A percentile compares a stretch with the other conserved stretches of the same genome.
Evolutionary conservation across 176 grass and related monocot species (phyloP).

Genomic region (Triticum timopheevii): DNA sequence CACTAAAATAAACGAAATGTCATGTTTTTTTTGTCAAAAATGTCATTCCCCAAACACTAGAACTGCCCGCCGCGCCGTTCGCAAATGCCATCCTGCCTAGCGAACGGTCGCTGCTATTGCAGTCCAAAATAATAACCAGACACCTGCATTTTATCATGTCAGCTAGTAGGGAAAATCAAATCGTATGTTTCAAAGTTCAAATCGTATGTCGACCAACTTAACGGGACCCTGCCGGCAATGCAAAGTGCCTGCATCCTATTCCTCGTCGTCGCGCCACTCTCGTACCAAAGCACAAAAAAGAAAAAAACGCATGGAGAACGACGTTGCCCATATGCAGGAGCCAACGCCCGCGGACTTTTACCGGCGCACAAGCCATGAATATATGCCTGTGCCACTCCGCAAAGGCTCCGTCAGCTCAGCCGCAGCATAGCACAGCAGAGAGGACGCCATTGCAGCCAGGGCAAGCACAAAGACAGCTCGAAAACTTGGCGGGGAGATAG

Average conservation of each 20-base stretch:
- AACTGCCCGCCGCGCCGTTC: too few species aligned
- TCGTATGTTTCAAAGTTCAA: too few species aligned
- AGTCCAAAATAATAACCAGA: too few species aligned
- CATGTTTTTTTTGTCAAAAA: too few species aligned
- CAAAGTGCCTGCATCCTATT: background rate
- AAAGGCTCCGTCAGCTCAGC: constrained; percentile 18
- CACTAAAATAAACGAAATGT: too few species aligned
- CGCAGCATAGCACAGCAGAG: background rate
- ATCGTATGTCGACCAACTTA: too few species aligned
- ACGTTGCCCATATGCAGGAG: background rate
- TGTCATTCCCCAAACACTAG: too few species aligned
- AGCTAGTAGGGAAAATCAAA: too few species aligned
- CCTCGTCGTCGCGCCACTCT: background rate
- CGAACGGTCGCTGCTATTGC: too few species aligned
- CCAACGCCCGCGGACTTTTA: background rate
- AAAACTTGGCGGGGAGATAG: constrained; percentile 14
- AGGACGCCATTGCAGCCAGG: constrained; percentile 32
- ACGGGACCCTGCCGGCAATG: background rate
- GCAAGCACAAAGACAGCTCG: constrained; percentile 22
- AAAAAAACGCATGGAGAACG: background rate
- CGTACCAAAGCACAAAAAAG: background rate
- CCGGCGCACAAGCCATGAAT: constrained; percentile 27
- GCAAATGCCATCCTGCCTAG: too few species aligned
- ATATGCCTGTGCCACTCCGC: constrained; percentile 48
- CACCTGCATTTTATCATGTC: too few species aligned